Conservation (phyloP, 2,329 filamentous ascomycete species). For the Torrubiellomyces zombiae region DNA sequence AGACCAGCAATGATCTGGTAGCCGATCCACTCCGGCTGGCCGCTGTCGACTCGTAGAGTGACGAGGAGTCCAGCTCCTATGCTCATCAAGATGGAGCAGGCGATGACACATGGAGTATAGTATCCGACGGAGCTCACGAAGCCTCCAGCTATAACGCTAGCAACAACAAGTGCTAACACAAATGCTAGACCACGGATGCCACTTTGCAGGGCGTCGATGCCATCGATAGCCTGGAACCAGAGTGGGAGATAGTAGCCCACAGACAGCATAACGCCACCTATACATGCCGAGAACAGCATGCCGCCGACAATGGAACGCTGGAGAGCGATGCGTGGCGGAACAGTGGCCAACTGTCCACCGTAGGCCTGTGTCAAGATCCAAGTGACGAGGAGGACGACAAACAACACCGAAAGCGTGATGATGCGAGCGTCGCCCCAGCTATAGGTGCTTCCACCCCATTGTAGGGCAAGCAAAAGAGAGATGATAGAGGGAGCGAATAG, state of each 20-base stretch:
- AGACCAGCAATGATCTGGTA: constrained; percentile 23
- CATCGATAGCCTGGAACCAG: constrained; percentile 32
- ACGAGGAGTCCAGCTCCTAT: constrained; percentile 25
- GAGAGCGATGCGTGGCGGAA: constrained; percentile 4
- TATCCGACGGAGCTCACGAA: constrained; percentile 18
- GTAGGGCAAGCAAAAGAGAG: constrained; percentile 31
- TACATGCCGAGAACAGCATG: too few relatives aligned
- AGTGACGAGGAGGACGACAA: constrained; percentile 3
- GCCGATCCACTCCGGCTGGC: constrained; percentile 11
- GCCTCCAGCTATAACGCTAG: constrained; percentile 11
- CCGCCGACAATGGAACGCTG: constrained; percentile 1
- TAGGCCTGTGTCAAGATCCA: neutral
- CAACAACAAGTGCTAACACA: constrained; percentile 13
- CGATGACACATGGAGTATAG: constrained; percentile 23
- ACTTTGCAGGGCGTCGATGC: constrained; percentile 11
- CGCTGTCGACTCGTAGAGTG: constrained; percentile 12
- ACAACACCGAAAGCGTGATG: constrained; percentile 4
- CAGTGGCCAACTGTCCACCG: constrained; percentile 2
- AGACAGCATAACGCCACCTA: constrained; percentile 7
- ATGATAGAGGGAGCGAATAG: constrained; percentile 21
- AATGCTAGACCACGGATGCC: constrained; percentile 14
- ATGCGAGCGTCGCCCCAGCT: constrained; percentile 6
- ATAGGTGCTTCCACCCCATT: constrained; percentile 27
- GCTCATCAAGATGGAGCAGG: constrained; percentile 14
- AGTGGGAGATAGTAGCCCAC: constrained; percentile 5